Base-by-base conservation (phyloP, 2,329 filamentous ascomycete genomes). In the Zopfia rhizophila region DNA sequence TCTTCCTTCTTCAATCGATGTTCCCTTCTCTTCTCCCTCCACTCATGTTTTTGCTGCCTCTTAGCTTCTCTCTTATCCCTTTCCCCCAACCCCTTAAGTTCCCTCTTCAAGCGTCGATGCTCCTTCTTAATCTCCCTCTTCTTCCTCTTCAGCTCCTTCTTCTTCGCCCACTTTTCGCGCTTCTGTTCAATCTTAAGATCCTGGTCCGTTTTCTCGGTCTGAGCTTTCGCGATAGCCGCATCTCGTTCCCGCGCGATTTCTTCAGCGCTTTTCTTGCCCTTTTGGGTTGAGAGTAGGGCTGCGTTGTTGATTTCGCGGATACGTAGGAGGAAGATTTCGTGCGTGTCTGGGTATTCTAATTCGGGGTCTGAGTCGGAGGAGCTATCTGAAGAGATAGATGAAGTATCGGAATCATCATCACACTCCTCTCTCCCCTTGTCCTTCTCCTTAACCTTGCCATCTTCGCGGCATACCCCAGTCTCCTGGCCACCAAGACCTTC, bases 221-320 rank as follows among this genome's bases (percentile, higher is more conserved):
- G 36, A 0, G 66, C 66, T 41, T 55, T 53, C 17, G 58, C 55
- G 16, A 67, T 62, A 6, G 60, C 64, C 6, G 51, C 33, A 8
- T 51, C 53, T n/a, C 65, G 61, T 31, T 67, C 63, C 3, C 39
- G 42, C 4, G 51, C 50, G 13, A 68, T 60, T 17, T 60, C 51
- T 25, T 49, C 29, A 6, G 44, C 25, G 7, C 35, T 31, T 30
- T 65, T 66, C 29, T 63, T 65, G 37, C 66, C 66, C 37, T 64
- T 64, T 5, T 39, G 18, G 11, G 40, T 39, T 1, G 61, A 45
- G 7, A 51, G 23, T 7, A 49, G 44, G 14, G 61, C 58, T 7
- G 47, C 25, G 7, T 45, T 39, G 27, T 68, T 56, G 42, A 70
- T 65, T 3, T 55, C 52, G 21, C 45, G 58, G 33, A 66, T 36